A percentile compares a stretch with the other conserved stretches of the same genome.
Conservation (phyloP, 2,329 filamentous ascomycete species). For the Hypoxylon sp. region DNA sequence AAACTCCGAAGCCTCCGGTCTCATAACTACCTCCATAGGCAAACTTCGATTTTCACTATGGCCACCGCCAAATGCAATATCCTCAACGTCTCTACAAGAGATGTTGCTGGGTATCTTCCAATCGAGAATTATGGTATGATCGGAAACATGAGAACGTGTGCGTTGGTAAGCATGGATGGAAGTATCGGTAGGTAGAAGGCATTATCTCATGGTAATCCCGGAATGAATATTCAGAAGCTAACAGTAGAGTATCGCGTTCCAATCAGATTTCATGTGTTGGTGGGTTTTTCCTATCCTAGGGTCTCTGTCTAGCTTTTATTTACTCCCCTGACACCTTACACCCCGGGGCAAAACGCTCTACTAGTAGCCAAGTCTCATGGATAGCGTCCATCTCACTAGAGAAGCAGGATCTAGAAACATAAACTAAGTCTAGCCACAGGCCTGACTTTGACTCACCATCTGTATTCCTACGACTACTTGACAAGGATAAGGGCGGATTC, state of each 20-base stretch:
- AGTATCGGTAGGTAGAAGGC: conserved; percentile 64
- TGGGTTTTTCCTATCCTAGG: conserved; percentile 54
- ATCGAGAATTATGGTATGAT: conserved; percentile 87
- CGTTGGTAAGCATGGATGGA: conserved; percentile 80
- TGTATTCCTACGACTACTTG: conserved; percentile 80
- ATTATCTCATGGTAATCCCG: not conserved
- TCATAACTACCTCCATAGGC: conserved; percentile 2
- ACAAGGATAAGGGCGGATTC: conserved; percentile 81
- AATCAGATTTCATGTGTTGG: conserved; percentile 81
- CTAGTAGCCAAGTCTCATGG: not conserved
- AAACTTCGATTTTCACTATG: conserved; percentile 32
- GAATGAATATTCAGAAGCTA: conserved; percentile 16
- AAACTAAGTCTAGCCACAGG: conserved; percentile 59
- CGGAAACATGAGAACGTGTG: conserved; percentile 84
- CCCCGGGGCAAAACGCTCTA: not conserved
- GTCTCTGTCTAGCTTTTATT: conserved; percentile 8
- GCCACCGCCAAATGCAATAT: conserved; percentile 44
- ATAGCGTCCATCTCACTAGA: not conserved
- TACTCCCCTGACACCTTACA: not conserved
- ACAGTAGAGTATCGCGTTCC: conserved; percentile 13
- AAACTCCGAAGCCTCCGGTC: conserved; percentile 7
- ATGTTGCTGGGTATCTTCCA: conserved; percentile 65
- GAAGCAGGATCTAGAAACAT: not conserved
- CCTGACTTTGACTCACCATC: conserved; percentile 84
- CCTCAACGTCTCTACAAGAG: conserved; percentile 48